Conservation (phyloP, 306 rosid species). For the Alnus rubra region DNA sequence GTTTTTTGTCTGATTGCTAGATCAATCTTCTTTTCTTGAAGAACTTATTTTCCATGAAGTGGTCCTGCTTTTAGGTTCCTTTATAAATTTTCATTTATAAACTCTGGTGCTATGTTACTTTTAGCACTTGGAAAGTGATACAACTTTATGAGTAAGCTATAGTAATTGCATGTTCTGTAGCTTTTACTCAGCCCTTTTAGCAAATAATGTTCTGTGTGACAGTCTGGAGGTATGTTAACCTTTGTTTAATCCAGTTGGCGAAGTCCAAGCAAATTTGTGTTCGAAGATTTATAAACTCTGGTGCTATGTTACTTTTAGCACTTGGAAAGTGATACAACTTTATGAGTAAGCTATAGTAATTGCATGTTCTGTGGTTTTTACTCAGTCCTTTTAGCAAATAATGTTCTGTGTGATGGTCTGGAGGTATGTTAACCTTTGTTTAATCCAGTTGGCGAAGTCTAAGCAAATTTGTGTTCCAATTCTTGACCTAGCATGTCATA, state of each 20-base stretch:
- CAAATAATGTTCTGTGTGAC: background rate
- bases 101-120: background rate
- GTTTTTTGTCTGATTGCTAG: constrained; percentile 12
- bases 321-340: background rate
- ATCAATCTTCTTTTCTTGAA: constrained; percentile 4
- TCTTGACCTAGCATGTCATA: background rate
- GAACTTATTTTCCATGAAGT: constrained; percentile 4
- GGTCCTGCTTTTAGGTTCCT: background rate
- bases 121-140: background rate
- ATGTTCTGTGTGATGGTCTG: background rate
- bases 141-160: background rate
- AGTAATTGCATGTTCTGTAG: background rate
- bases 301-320: background rate
- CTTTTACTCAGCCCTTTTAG: background rate
- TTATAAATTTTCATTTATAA: background rate
- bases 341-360: background rate
- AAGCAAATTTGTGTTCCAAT: background rate
- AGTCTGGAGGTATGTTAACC: background rate
- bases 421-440: background rate
- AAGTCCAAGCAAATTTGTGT: background rate
- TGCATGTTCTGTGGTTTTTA: background rate
- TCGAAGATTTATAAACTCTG: no score
- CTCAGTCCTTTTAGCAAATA: background rate
- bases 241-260: background rate
- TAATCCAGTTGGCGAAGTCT: background rate